Base-by-base conservation (phyloP, 768 basidiomycete genomes). In the Xerocomellus intermedius region DNA sequence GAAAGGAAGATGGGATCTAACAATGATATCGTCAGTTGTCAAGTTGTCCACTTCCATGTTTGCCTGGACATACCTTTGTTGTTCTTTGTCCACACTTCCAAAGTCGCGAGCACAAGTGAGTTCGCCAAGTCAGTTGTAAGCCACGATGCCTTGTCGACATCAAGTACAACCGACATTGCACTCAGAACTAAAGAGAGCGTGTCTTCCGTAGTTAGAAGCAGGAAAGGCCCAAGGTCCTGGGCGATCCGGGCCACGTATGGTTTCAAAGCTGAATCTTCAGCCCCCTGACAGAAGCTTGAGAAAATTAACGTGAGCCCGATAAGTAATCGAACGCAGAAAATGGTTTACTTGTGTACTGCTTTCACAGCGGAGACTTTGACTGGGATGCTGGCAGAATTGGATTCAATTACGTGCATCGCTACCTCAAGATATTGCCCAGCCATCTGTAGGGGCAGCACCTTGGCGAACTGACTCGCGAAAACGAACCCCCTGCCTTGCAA, bases 361-460 rank as follows among this genome's bases (percentile, higher is more conserved):
- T 92, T 91, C 26, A 98, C 89, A 10, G 96, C 95, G 1, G 93
- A 95, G 6, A 98, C 79, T 72, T 98, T 98, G 64, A 98, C 88
- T 0, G 93, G 90, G n/a, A 94, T 78, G 26, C 83, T 81, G 4
- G 88, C 84, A 24, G 83, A 82, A 21, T 67, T 62, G 0, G 85
- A 81, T 71, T 95, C 92, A 9, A 99, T 80, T 9, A 91, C 94
- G 49, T 87, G 84, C 30, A 97, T 77, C 0, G 94, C 89, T 5
- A 92, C 92, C 22, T 89, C 85, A 33, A 98, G 77, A 67, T 98
- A 98, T 64, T 94, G 91, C 1, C 83, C 82, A 2, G 91, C 86
- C 45, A 94, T 77, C 52, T 84, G 77, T 13, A 79, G 62, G 0
- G 93, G 88, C 5, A 98, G 77, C 10, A 88, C 72, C 60, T 84